phyloP scores from a whole-genome alignment of 2,329 filamentous ascomycete species.

The Nigrospora osmanthi region DNA sequence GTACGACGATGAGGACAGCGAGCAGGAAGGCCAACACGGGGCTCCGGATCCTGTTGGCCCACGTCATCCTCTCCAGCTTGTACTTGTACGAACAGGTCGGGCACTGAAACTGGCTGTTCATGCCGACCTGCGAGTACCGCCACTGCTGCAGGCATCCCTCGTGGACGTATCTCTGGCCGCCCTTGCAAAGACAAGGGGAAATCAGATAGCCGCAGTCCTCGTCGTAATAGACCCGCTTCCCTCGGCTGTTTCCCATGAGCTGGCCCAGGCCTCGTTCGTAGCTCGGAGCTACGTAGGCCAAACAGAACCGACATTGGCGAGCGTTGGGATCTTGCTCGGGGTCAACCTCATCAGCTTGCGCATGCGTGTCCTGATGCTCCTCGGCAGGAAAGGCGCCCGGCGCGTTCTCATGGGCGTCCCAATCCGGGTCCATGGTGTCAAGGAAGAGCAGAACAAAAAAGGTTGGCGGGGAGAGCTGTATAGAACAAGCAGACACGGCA shows the following conservation, averaged over 20 bases:
- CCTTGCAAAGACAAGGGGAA: constrained; percentile 88
- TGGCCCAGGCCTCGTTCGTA: neutral
- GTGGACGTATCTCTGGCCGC: constrained; percentile 88
- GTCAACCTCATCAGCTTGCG: neutral
- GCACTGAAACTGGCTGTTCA: constrained; percentile 58
- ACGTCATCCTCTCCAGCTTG: constrained; percentile 67
- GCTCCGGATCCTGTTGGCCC: constrained; percentile 63
- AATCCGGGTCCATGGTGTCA: too few relatives aligned
- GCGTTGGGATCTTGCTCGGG: neutral
- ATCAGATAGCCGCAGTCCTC: constrained; percentile 73
- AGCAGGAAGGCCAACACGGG: constrained; percentile 58
- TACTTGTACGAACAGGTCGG: constrained; percentile 84
- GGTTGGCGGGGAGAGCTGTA: too few relatives aligned
- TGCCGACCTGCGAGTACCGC: constrained; percentile 69
- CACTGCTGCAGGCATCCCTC: constrained; percentile 81
- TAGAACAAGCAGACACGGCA: too few relatives aligned
- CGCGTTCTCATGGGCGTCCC: too few relatives aligned
- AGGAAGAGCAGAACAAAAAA: too few relatives aligned
- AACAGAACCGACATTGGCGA: constrained; percentile 1
- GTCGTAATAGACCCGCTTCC: constrained; percentile 51
- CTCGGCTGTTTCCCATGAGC: neutral
- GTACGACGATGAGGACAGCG: constrained; percentile 63
- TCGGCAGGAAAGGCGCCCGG: too few relatives aligned
- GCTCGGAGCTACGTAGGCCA: neutral
- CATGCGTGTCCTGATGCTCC: too few relatives aligned